Base-by-base conservation (phyloP, 73 alveolate genomes). In the Symbiodinium pilosum region DNA sequence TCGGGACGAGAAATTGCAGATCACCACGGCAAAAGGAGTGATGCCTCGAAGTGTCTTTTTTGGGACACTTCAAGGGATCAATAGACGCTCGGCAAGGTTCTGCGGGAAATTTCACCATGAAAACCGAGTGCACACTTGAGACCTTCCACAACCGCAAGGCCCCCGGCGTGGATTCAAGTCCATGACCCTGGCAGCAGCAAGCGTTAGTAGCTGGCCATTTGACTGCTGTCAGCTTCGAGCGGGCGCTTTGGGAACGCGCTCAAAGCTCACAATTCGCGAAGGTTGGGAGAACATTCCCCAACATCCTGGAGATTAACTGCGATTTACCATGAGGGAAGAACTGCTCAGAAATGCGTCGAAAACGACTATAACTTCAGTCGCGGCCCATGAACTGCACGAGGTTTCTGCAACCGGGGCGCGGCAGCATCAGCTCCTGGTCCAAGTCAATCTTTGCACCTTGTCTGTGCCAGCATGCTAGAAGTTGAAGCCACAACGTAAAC, bases 381-480 rank as follows among this genome's bases (percentile, higher is more conserved):
- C 21, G 59, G 21, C 6, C 59, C 59, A 6, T 47, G 59, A 47
- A 47, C 6, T 47, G 14, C 59, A 14, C 59, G 14, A 47, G 21
- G 14, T 26, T 7, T 30, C 24, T 73, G 43, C 44, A 11, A 30
- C 85, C 41, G 12, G 34, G 43, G 28, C 34, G 43, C 95, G 97
- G 97, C 81, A 68, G 54, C 51, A 91, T 91, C 52, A 91, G 36
- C 41, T 91, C 97, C 43, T 91, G 97, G 81, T 91, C 97, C 83
- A 91, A 34, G 89, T 69, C 88, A 43, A 91, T 91, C 81, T 91
- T 91, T 44, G 52, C 87, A 91, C 97, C 97, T 91, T 51, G 26
- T 64, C 6, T 6, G 14, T 47, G 6, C 59, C 21, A 47, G 59
- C 59, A 47, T 9, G 14, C 59, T 47, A 9, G 59, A 47, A 47